Evolutionary conservation across 768 basidiomycete species (phyloP).

Genomic region (Russula sp.): DNA sequence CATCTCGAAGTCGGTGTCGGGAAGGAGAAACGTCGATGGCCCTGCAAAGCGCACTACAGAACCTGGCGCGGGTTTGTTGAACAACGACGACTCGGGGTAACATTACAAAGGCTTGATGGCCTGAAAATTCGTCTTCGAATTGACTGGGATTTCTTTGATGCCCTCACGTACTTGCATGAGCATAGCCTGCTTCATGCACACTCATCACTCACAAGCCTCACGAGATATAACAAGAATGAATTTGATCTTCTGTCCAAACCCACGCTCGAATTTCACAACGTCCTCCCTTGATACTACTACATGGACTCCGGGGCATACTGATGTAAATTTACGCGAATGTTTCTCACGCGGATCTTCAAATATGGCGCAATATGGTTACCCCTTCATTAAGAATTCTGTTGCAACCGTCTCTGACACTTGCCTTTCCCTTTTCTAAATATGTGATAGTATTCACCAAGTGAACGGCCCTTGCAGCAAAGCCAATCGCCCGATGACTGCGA

Average conservation of each 20-base stretch:
- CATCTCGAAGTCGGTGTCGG: not conserved
- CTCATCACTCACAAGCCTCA: not conserved
- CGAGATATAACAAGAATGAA: conserved; percentile 15
- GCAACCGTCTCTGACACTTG: not conserved
- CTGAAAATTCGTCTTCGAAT: too few relatives aligned
- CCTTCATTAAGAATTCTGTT: not conserved
- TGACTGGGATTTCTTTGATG: not conserved
- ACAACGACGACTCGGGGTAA: too few relatives aligned
- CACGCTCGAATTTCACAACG: not conserved
- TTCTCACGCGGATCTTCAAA: not conserved
- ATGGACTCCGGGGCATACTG: conserved; percentile 6
- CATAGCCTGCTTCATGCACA: not conserved
- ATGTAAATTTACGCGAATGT: not conserved
- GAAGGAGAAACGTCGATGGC: not conserved
- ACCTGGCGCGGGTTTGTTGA: not conserved
- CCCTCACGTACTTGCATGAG: not conserved
- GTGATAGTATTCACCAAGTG: conserved; percentile 54
- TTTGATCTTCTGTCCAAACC: not conserved
- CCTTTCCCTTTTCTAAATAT: conserved; percentile 38
- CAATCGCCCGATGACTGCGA: conserved; percentile 63
- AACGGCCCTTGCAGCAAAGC: conserved; percentile 55
- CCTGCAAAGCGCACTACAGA: too few relatives aligned
- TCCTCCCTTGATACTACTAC: not conserved
- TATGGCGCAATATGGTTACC: conserved; percentile 21
- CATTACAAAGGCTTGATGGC: too few relatives aligned